Evolutionary conservation across 129 eudicot species (phyloP), one percentile per base, ranked within the genome.

Genomic region (Helianthus tuberosus): DNA sequence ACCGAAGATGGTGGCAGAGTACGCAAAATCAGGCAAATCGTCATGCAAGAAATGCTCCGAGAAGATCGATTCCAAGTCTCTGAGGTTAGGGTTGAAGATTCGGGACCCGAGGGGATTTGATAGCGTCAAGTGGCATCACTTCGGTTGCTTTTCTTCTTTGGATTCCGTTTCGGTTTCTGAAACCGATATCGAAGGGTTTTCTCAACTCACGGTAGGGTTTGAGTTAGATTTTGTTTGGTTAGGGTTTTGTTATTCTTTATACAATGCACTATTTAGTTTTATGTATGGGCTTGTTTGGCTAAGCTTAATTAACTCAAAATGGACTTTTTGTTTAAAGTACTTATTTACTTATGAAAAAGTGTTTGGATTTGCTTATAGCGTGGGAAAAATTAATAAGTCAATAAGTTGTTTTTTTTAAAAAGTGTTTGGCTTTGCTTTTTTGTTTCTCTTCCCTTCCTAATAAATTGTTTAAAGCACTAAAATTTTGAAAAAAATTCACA

Each of bases 71-170:
- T 73, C 86, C 15, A 80, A 84, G 25, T 41, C 85, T 25, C 70
- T 88, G 73, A 81, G 97, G 64, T 41, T 94, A 46, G 98, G 98
- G 25, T 59, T 78, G 67, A 84, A 81, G 64, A 81, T 14, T 57
- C 77, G 77, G 69, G 96, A 90, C 58, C 81, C 95, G 10, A 69
- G 96, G 54, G 98, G 98, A 1, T 90, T 76, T 20, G 98, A 94
- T 50, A 78, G 72, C 83, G 80, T 86, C 17, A 94, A 85, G 75
- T 94, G 98, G 98, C 97, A 94, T 72, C 98, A 94, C 79, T 68
- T 86, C 60, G 29, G 23, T 8, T 93, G 98, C 71, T 75, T 90
- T 27, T 65, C 71, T 14, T 83, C 96, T 15, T 68, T 83, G 41
- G 64, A 64, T 51, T 86, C 97, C 3, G 65, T 17, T 29, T 64